Base-by-base conservation (phyloP, 2,329 filamentous ascomycete genomes). In the Aschersonia sp. region DNA sequence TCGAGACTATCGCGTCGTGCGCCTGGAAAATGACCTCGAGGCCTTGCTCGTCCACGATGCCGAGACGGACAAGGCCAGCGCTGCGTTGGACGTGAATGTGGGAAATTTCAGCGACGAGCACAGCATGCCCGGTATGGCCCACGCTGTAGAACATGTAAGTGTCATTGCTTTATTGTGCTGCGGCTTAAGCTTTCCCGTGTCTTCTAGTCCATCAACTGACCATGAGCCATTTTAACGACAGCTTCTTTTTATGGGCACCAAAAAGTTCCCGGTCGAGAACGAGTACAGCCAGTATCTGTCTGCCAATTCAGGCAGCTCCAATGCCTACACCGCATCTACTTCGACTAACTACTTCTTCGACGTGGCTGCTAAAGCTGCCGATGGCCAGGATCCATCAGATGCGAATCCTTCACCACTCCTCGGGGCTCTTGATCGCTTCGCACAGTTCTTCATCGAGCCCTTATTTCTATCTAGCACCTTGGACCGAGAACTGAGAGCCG, bases 341-440 rank as follows among this genome's bases (percentile, higher is more conserved):
- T 94, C 91, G 47, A 98, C 92, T 53, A 97, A 97, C 68, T 98
- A 94, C 70, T 97, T 86, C 67, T 98, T 98, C 62, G 92, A 98
- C 60, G 82, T 97, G 50, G 87, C 86, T 28, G 88, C 89, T 32
- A 87, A 87, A 46, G 77, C 84, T 9, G 78, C 73, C 60, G 80
- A 82, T 51, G 71, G 75, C 40, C 66, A 74, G 47, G 71, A 77
- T 32, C 67, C 74, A 3, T 74, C 75, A 6, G 74, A 73, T 53
- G 60, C 66, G 55, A 78, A 80, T 53, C 69, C 74, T 0, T 80
- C 77, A 12, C 74, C 77, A 1, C 58, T 96, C 4, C 82, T 84
- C 61, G 89, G 88, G 30, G 89, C 85, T 4, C 72, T 96, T 46
- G 89, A 96, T 62, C 82, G 89, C 35, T 96, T 96, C 64, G 85